Evolutionary conservation across 169 alveolate species (phyloP).

Genomic region (Cryptosporidium ubiquitum): DNA sequence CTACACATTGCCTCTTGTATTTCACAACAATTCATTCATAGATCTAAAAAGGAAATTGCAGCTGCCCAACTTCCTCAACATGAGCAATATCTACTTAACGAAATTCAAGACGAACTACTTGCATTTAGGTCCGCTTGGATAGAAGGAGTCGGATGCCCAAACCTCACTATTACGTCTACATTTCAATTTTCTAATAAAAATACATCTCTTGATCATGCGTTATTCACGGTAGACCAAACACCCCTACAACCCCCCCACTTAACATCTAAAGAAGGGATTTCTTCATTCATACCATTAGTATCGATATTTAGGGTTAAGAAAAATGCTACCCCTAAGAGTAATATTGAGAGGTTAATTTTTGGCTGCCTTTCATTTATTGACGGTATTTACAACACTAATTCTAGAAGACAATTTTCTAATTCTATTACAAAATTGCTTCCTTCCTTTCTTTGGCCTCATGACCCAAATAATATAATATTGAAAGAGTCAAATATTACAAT

Average conservation of each 20-base stretch:
- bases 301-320: conserved; percentile 23
- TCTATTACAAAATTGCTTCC: conserved; percentile 58
- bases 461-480: conserved; percentile 47
- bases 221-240: conserved; percentile 57
- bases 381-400: not conserved
- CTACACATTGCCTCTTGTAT: conserved; percentile 43
- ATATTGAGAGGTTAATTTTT: not conserved
- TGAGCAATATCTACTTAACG: conserved; percentile 64
- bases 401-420: not conserved
- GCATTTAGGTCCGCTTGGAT: conserved; percentile 72
- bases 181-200: conserved; percentile 42
- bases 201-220: conserved; percentile 1
- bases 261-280: conserved; percentile 53
- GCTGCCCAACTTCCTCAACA: conserved; percentile 59
- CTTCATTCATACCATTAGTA: conserved; percentile 59
- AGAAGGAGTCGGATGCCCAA: conserved; percentile 74
- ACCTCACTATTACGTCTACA: conserved; percentile 47
- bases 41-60: conserved; percentile 66
- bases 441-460: conserved; percentile 66
- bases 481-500: conserved; percentile 43
- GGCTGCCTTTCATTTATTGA: conserved; percentile 8
- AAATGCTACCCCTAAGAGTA: not conserved
- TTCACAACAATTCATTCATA: conserved; percentile 63
- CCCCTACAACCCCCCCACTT: conserved; percentile 70
- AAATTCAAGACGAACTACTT: conserved; percentile 45